Evolutionary conservation across 768 basidiomycete species (phyloP).

Genomic region (Strobilomyces dryophilus): DNA sequence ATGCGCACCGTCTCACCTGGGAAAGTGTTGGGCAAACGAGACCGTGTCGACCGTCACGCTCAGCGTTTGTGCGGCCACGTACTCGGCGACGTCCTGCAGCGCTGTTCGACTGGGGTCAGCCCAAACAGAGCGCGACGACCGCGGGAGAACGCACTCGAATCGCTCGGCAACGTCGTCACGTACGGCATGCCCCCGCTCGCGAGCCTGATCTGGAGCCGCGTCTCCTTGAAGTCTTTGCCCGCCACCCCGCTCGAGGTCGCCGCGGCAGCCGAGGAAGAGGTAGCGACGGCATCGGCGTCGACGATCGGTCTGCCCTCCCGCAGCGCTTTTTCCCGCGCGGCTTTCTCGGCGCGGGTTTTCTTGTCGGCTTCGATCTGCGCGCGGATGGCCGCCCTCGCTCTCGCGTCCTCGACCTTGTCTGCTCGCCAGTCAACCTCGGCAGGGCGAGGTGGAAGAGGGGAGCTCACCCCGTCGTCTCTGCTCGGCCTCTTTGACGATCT

Average conservation of each 20-base stretch:
- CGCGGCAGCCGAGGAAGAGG: conserved; percentile 31
- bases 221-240: conserved; percentile 80
- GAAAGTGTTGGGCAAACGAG: conserved; percentile 76
- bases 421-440: neutral
- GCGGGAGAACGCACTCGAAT: conserved; percentile 51
- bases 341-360: conserved; percentile 79
- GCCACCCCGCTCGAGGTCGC: conserved; percentile 36
- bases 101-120: conserved; percentile 43
- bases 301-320: conserved; percentile 66
- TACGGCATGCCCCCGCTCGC: conserved; percentile 74
- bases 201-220: conserved; percentile 86
- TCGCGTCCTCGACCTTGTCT: conserved; percentile 91
- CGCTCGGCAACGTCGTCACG: conserved; percentile 76
- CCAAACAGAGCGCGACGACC: no score
- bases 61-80: conserved; percentile 69
- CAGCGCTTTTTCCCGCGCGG: conserved; percentile 86
- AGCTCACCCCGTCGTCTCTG: conserved; percentile 67
- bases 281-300: conserved; percentile 27
- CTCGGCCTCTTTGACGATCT: conserved; percentile 79
- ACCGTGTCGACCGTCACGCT: conserved; percentile 74
- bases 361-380: conserved; percentile 96
- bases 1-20: conserved; percentile 49
- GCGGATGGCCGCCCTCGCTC: conserved; percentile 81
- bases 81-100: conserved; percentile 83
- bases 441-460: neutral